Evolutionary conservation across 2,329 filamentous ascomycete genomes (phyloP).

Genomic region (Alternaria sp.): DNA sequence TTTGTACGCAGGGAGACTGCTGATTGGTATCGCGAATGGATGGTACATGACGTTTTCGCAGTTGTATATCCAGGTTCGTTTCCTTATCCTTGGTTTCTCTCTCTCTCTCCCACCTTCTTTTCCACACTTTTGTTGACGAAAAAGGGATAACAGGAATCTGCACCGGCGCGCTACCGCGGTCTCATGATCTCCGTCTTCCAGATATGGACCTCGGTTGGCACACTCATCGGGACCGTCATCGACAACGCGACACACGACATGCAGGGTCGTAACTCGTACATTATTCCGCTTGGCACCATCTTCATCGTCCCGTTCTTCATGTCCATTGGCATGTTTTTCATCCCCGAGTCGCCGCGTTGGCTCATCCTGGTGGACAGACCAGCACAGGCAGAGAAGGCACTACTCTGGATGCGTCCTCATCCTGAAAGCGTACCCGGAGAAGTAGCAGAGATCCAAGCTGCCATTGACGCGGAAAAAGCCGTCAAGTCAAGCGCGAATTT

Average conservation of each 20-base stretch:
- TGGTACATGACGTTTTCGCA: constrained; percentile 66
- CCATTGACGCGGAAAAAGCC: constrained; percentile 41
- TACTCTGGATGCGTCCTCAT: constrained; percentile 43
- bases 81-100: too few species aligned
- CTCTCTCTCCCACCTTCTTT: background rate
- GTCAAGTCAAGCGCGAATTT: constrained; percentile 63
- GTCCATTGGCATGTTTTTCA: constrained; percentile 50
- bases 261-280: constrained; percentile 40
- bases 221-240: constrained; percentile 58
- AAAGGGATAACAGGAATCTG: constrained; percentile 48
- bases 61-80: constrained; percentile 57
- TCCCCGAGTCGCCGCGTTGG: constrained; percentile 58
- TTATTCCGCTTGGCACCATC: constrained; percentile 63
- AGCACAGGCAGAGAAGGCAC: constrained; percentile 29
- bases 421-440: constrained; percentile 30
- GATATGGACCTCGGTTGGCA: constrained; percentile 58
- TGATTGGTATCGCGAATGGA: constrained; percentile 63
- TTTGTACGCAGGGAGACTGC: constrained; percentile 63
- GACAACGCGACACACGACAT: constrained; percentile 58
- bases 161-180: constrained; percentile 62
- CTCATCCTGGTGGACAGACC: constrained; percentile 35
- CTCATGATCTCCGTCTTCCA: constrained; percentile 60
- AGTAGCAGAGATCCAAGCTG: constrained; percentile 38
- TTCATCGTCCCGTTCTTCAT: constrained; percentile 62
- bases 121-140: too few species aligned